phyloP scores from a whole-genome alignment of 1,139 yeast genomes.

The Scheffersomyces lignicola region DNA sequence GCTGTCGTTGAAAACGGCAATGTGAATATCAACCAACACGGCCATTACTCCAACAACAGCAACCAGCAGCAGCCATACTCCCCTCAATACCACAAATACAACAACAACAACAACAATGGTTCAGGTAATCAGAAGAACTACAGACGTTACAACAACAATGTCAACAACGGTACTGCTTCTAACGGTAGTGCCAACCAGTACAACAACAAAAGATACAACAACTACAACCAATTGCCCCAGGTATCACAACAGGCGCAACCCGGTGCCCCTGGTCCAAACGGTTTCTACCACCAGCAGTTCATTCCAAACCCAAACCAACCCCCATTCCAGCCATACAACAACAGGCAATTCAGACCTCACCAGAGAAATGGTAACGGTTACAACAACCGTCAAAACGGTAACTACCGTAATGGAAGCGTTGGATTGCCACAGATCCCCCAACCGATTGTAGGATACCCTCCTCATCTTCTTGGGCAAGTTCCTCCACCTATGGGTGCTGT shows the following conservation, averaged over 20 bases:
- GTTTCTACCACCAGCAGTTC: constrained; percentile 27
- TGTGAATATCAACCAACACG: constrained; percentile 3
- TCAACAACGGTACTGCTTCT: constrained; percentile 6
- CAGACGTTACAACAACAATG: constrained; percentile 10
- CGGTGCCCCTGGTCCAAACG: constrained; percentile 17
- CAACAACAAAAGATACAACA: constrained; percentile 16
- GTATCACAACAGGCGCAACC: constrained; percentile 13
- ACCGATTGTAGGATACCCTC: constrained; percentile 4
- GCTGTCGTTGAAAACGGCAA: background rate
- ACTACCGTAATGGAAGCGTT: constrained; percentile 20
- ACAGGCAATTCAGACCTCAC: constrained; percentile 16
- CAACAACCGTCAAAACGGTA: constrained; percentile 12
- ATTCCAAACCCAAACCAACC: constrained; percentile 22
- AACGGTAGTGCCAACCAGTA: constrained; percentile 16
- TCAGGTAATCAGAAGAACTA: too few relatives aligned
- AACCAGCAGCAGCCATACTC: constrained; percentile 20
- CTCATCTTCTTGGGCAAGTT: constrained; percentile 6
- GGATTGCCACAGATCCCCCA: constrained; percentile 12
- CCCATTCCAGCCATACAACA: constrained; percentile 24
- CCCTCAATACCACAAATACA: constrained; percentile 28
- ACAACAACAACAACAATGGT: constrained; percentile 14
- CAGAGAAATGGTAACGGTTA: constrained; percentile 10
- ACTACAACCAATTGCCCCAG: constrained; percentile 12
- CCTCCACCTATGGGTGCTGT: constrained; percentile 20
- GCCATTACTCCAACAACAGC: constrained; percentile 11